A percentile compares a stretch with the other conserved stretches of the same genome.
Evolutionary conservation across 2,329 filamentous ascomycete species (phyloP).

Genomic region (Scedosporium aurantiacum): DNA sequence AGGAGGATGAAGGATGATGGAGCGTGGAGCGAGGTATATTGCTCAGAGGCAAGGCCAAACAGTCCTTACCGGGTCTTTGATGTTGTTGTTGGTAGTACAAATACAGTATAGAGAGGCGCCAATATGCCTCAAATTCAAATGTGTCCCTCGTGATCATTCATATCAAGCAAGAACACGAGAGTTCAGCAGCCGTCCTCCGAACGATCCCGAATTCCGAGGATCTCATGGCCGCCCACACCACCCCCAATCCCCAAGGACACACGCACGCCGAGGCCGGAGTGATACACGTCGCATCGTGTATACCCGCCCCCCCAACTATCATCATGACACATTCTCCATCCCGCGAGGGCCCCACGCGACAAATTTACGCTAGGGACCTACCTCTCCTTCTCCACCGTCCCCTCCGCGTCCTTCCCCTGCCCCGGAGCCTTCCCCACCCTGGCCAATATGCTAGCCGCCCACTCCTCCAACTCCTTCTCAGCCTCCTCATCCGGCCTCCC

Average conservation of each 20-base stretch:
- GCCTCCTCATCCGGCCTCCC: conserved; percentile 30
- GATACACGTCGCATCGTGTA: too few species aligned
- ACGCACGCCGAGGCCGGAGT: not conserved
- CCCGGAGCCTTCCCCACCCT: conserved; percentile 26
- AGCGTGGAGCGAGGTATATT: not conserved
- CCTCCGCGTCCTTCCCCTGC: not conserved
- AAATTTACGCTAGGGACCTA: too few species aligned
- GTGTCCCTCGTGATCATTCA: not conserved
- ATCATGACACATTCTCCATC: not conserved
- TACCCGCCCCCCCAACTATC: too few species aligned
- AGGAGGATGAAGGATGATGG: not conserved
- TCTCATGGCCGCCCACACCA: not conserved
- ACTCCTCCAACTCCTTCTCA: conserved; percentile 50
- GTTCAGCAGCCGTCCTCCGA: not conserved
- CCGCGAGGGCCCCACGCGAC: not conserved
- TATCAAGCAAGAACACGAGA: not conserved
- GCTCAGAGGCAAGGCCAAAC: not conserved
- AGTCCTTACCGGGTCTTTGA: not conserved
- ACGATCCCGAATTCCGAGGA: not conserved
- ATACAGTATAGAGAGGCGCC: not conserved
- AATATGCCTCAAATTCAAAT: not conserved
- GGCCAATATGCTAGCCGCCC: conserved; percentile 48
- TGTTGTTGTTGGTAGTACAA: not conserved
- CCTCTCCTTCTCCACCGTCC: not conserved
- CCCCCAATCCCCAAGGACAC: not conserved